Evolutionary conservation across 2,329 filamentous ascomycete genomes (phyloP).

Genomic region (Phialophora macrospora): DNA sequence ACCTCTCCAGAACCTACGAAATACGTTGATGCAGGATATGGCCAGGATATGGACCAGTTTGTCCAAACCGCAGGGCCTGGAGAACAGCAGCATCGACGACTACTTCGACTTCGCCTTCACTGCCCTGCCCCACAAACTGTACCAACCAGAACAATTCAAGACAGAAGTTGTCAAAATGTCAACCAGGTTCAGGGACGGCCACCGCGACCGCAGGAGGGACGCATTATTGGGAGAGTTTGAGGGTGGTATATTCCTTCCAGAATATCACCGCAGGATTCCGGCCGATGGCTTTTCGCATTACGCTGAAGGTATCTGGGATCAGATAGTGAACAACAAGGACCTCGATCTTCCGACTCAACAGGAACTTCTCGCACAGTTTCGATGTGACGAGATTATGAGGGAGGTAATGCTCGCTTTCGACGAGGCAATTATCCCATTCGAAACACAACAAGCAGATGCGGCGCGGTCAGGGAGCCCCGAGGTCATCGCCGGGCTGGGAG

Average conservation of each 20-base stretch:
- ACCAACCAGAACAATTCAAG: constrained; percentile 90
- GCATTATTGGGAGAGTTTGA: constrained; percentile 69
- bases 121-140: constrained; percentile 92
- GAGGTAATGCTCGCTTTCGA: constrained; percentile 88
- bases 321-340: constrained; percentile 99
- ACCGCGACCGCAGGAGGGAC: constrained; percentile 68
- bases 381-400: constrained; percentile 93
- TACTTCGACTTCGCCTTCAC: constrained; percentile 99
- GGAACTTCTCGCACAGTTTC: constrained; percentile 93
- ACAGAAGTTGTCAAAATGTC: constrained; percentile 79
- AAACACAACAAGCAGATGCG: constrained; percentile 80
- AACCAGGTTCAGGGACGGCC: constrained; percentile 79
- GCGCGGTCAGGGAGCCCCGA: constrained; percentile 72
- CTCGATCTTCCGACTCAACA: constrained; percentile 95
- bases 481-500: constrained; percentile 76
- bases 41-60: constrained; percentile 90
- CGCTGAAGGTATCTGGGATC: constrained; percentile 93
- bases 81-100: constrained; percentile 87
- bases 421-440: constrained; percentile 76
- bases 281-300: constrained; percentile 97
- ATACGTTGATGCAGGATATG: constrained; percentile 87
- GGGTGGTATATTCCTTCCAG: constrained; percentile 83
- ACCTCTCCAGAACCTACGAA: constrained; percentile 84
- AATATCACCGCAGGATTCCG: constrained; percentile 94
- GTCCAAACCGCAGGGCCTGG: constrained; percentile 86